Evolutionary conservation across 169 alveolate species (phyloP).

Genomic region (Babesia ovis): DNA sequence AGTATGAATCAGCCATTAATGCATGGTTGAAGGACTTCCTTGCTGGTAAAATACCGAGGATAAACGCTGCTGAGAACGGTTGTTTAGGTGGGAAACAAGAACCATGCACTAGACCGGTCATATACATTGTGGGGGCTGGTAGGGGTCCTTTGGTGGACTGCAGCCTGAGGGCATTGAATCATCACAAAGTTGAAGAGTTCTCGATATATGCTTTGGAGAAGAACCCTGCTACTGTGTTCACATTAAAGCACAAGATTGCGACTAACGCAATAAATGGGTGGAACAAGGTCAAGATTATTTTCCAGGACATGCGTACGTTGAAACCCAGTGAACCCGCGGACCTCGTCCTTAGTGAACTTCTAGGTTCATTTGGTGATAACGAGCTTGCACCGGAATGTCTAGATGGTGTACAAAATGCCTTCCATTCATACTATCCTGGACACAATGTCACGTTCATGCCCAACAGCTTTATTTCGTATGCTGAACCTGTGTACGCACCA

Average conservation of each 20-base stretch:
- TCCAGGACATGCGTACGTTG: slow-evolving; percentile 73
- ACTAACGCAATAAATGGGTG: slow-evolving; percentile 45
- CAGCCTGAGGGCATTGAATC: slow-evolving; percentile 56
- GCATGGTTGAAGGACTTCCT: slow-evolving; percentile 43
- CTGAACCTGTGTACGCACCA: slow-evolving; percentile 78
- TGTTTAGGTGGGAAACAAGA: neutral
- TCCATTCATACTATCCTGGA: slow-evolving; percentile 44
- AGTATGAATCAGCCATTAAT: slow-evolving; percentile 68
- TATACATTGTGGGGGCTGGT: slow-evolving; percentile 79
- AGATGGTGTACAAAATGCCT: slow-evolving; percentile 71
- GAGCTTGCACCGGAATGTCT: slow-evolving; percentile 80
- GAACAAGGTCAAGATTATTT: slow-evolving; percentile 71
- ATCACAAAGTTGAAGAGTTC: slow-evolving; percentile 24
- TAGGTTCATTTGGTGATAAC: slow-evolving; percentile 80
- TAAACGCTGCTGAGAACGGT: too few relatives aligned
- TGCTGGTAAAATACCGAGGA: slow-evolving; percentile 3
- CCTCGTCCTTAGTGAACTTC: slow-evolving; percentile 73
- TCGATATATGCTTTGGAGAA: slow-evolving; percentile 74
- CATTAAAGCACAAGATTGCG: slow-evolving; percentile 60
- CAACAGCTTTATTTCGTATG: slow-evolving; percentile 63
- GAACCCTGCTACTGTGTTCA: slow-evolving; percentile 72
- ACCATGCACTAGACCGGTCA: slow-evolving; percentile 3
- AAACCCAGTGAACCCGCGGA: slow-evolving; percentile 65
- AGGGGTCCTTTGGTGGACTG: slow-evolving; percentile 79
- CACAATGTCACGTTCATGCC: slow-evolving; percentile 69